Base-by-base conservation (phyloP, 1,139 yeast species). In the Candida frijolesensis region DNA sequence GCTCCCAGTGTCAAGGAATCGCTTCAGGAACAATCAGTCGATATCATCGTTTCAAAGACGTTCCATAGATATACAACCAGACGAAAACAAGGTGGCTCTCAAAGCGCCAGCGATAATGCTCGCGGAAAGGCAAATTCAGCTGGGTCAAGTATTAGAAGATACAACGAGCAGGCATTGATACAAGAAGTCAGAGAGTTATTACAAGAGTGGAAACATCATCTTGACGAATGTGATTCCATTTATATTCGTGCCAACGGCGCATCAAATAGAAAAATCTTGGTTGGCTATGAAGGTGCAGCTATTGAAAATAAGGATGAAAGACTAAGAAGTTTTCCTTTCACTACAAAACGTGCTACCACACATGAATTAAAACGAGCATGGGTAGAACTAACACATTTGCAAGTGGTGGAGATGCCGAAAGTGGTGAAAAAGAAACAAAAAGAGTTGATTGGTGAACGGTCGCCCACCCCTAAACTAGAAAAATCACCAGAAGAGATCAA, bases 21-120 rank as follows among this genome's bases (percentile, higher is more conserved):
- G 5, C 57, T 77, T 3, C 74, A 79, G 46, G 83, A 81, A 50
- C 90, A 86, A 60, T 74, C 82, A 1, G 90, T 87, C 1, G 79
- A 84, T 34, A 68, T 92, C 4, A 53, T 90, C 5, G 86, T 77
- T 12, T 89, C 91, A 54, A 94, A 92, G 62, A 88, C 97, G 0
- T 91, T 90, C 66, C 99, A 94, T 66, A 78, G 98, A 58, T 94
- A 94, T 64, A 94, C 99, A 2, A 91, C 97, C 1, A 85, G 99
- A 72, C 81, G 97, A 57, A 95, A 94, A 62, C 99, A 94, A 68
- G 99, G 99, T 71, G 99, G 99, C 0, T 82, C 98, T 0, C 99
- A 94, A 67, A 83, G 94, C 55, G 92, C 97, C 0, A 87, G 83
- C 68, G 99, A 94, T 68, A 89, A 86, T 64, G 87, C 96, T 0